Percentiles rank a stretch among this genome's conserved stretches.
These are phyloP conservation scores for Akebia trifoliata DNA, from an alignment of 164 flowering plant genomes.

Conservation along the genomic window DNA sequence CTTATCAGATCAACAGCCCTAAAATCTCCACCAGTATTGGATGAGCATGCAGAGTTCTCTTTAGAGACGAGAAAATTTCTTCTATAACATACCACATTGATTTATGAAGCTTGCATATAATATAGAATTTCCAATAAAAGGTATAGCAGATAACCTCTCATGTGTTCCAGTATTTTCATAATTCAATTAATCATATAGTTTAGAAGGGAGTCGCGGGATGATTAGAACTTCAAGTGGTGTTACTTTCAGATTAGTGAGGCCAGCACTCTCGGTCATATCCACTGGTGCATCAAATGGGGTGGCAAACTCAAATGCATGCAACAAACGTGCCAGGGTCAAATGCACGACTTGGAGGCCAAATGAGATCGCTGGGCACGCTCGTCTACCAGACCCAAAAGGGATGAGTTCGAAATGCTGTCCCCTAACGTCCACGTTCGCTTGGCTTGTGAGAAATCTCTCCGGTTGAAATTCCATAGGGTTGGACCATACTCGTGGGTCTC, in stretches of 20 bases:
- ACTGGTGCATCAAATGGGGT: not conserved
- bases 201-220: constrained; percentile 16
- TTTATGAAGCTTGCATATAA: no score
- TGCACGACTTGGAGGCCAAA: constrained; percentile 7
- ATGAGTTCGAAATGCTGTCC: constrained; percentile 12
- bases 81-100: no score
- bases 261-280: constrained; percentile 7
- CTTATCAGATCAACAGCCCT: no score
- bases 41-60: no score
- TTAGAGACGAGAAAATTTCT: no score
- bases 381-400: constrained; percentile 16
- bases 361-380: constrained; percentile 5
- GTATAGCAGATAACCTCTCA: no score
- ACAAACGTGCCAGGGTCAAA: constrained; percentile 10
- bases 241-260: constrained; percentile 12
- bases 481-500: constrained; percentile 3
- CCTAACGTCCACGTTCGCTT: constrained; percentile 5
- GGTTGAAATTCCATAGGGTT: constrained; percentile 8
- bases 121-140: no score
- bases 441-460: constrained; percentile 12
- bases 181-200: not conserved
- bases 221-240: constrained; percentile 23
- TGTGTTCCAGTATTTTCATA: no score
- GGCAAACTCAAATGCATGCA: constrained; percentile 2
- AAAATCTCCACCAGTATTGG: no score